Base-by-base conservation (phyloP, 1,284 basidiomycete genomes). In the Pholiota adiposa region DNA sequence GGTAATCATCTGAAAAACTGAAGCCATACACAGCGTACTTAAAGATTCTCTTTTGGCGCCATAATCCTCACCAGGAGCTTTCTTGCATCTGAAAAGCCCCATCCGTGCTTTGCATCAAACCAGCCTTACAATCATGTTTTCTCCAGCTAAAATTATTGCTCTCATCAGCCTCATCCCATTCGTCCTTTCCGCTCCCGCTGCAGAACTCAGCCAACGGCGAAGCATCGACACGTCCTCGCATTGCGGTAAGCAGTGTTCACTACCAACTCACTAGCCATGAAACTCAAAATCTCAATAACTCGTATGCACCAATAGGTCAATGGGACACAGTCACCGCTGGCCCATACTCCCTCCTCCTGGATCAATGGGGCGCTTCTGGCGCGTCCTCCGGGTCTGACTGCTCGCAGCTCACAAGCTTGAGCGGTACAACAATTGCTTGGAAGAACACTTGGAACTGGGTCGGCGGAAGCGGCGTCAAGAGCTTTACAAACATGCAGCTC, bases 401-500 rank as follows among this genome's bases (percentile, higher is more conserved):
- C 67, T 78, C 85, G n/a, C 70, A 76, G 31, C 63, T 88, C 65
- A 72, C 71, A 0, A 82, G 79, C 18, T 58, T 82, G 62, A 75
- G 71, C 55, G 84, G 79, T 1, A 75, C 65, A 25, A 82, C 71
- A 2, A 65, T 86, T 41, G 71, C 78, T 0, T 89, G 87, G 87
- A 76, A 70, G 67, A 84, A 79, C 34, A 77, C 68, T 0, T 89
- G 83, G 82, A 76, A 63, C 1, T 89, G 87, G 87, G 67, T 60
- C 1, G 85, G 83, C 31, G 82, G 79, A 5, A 72, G 62, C 27
- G 75, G 77, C 25, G 77, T 89, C 56, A 89, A 88, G 77, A 87
- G 83, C 67, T 89, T 80, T 72, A 78, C 85, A 38, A 84, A 88
- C 69, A 74, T 86, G 21, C 77, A 83, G 61, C 76, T 84, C 33